phyloP scores from a whole-genome alignment of 2,329 filamentous ascomycete species.

The Trichoderma sp. region DNA sequence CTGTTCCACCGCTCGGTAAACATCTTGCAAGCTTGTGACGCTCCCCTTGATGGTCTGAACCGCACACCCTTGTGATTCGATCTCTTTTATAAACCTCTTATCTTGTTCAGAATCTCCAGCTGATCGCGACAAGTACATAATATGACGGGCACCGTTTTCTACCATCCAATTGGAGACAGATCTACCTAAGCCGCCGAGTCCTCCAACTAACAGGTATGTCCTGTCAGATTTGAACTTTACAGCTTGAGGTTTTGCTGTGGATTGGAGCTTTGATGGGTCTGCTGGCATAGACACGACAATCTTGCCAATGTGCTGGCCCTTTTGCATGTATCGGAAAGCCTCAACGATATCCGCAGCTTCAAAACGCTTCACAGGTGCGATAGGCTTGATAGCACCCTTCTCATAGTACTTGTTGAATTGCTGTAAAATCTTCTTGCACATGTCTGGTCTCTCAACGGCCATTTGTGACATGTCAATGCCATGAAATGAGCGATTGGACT shows the following conservation, averaged over 20 bases:
- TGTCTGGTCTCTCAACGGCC: not conserved
- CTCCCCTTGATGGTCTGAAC: not conserved
- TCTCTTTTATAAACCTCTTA: conserved; percentile 3
- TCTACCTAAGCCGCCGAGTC: conserved; percentile 35
- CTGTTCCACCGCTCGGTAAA: conserved; percentile 9
- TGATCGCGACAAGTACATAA: conserved; percentile 22
- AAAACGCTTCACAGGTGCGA: conserved; percentile 23
- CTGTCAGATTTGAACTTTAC: not conserved
- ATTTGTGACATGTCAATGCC: conserved; percentile 34
- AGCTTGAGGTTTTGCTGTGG: not conserved
- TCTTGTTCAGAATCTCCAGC: conserved; percentile 11
- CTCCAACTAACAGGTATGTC: conserved; percentile 35
- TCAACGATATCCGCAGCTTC: conserved; percentile 20
- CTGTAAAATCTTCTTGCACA: not conserved
- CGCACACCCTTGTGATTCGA: conserved; percentile 16
- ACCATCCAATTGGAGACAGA: conserved; percentile 34
- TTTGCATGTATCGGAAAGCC: conserved; percentile 28
- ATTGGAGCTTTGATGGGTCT: not conserved
- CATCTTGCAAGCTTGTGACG: conserved; percentile 14
- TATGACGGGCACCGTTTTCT: conserved; percentile 31
- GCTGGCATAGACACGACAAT: conserved; percentile 39
- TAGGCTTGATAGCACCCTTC: not conserved
- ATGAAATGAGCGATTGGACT: conserved; percentile 36
- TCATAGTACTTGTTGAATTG: not conserved
- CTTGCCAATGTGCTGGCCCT: conserved; percentile 28